phyloP scores from a whole-genome alignment of 805 yeast genomes.

The Kuraishia borneana region DNA sequence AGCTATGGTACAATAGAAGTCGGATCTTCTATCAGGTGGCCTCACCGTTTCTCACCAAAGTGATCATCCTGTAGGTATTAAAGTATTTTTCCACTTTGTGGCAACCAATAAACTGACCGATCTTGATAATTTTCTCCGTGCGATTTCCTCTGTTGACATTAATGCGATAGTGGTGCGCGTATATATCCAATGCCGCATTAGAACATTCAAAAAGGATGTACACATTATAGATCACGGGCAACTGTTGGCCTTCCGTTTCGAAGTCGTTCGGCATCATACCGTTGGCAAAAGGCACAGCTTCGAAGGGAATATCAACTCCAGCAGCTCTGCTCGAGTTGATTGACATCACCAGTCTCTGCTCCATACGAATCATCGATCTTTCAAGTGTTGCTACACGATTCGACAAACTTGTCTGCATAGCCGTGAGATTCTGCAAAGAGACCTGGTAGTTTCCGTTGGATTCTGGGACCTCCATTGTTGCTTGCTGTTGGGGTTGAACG shows the following conservation, averaged over 20 bases:
- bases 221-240: conserved; percentile 15
- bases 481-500: background rate
- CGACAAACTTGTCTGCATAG: background rate
- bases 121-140: conserved; percentile 12
- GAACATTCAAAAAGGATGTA: conserved; percentile 14
- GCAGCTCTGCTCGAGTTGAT: conserved; percentile 16
- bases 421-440: conserved; percentile 2
- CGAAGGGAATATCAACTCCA: conserved; percentile 18
- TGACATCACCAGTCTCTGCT: conserved; percentile 15
- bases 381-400: conserved; percentile 8
- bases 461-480: background rate
- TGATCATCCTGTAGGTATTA: conserved; percentile 7
- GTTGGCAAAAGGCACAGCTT: conserved; percentile 13
- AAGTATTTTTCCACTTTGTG: conserved; percentile 18
- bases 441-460: conserved; percentile 3
- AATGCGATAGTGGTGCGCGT: conserved; percentile 1
- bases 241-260: conserved; percentile 5
- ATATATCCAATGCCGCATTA: conserved; percentile 8
- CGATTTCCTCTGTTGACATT: conserved; percentile 3
- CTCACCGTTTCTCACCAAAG: no score
- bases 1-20: no score
- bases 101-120: conserved; percentile 19
- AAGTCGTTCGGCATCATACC: conserved; percentile 14
- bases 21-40: no score
- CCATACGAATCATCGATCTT: conserved; percentile 11